Percentiles rank a stretch among this genome's conserved stretches.
Evolutionary conservation across 1,284 basidiomycete species (phyloP).

Genomic region (Fistulina hepatica): DNA sequence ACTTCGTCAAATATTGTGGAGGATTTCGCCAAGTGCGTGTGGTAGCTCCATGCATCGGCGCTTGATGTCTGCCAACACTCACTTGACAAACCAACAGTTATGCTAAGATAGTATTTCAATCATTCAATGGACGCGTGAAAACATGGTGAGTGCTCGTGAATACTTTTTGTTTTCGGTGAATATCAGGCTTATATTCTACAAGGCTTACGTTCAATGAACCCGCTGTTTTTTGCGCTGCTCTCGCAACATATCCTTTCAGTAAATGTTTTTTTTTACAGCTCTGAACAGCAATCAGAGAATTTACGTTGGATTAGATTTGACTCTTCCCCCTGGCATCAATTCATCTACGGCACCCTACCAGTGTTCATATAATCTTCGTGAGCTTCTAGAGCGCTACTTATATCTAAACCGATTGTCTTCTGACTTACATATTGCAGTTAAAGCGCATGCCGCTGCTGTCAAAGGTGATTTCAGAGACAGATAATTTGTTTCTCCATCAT

Average conservation of each 20-base stretch:
- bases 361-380: constrained; percentile 33
- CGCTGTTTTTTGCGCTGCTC: constrained; percentile 30
- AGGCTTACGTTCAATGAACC: constrained; percentile 44
- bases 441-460: constrained; percentile 36
- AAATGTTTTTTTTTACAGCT: constrained; percentile 11
- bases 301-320: constrained; percentile 20
- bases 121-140: constrained; percentile 36
- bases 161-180: background rate
- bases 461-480: constrained; percentile 22
- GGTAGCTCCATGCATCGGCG: background rate
- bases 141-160: constrained; percentile 26
- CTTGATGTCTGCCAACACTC: background rate
- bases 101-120: constrained; percentile 35
- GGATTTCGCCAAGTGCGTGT: constrained; percentile 33
- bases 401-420: background rate
- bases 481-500: background rate
- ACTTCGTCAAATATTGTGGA: constrained; percentile 32
- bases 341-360: constrained; percentile 30
- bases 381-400: constrained; percentile 11
- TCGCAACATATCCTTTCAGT: constrained; percentile 34
- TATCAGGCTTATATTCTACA: background rate
- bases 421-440: constrained; percentile 22
- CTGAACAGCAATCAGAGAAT: background rate
- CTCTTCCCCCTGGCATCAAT: constrained; percentile 31
- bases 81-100: constrained; percentile 23